Evolutionary conservation across 2,329 filamentous ascomycete genomes (phyloP), one percentile per base, ranked within the genome.

Genomic region (Neofusicoccum parvum): DNA sequence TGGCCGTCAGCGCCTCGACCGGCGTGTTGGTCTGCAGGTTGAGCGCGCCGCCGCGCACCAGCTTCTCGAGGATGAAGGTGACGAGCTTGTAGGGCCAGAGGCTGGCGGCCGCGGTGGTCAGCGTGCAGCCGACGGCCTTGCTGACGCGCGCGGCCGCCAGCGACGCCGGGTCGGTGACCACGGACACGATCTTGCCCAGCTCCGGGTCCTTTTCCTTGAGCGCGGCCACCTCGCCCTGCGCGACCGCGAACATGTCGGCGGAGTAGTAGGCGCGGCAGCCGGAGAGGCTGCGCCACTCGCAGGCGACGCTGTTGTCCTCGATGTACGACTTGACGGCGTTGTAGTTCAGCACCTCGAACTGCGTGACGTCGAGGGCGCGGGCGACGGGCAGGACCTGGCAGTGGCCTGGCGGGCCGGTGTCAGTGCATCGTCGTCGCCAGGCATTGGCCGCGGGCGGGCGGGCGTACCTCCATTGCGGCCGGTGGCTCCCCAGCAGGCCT

Each of bases 1-100:
- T 71, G n/a, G 76, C 75, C 17, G 74, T 68, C 48, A 66, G 54
- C n/a, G 41, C 59, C 3, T 73, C 72, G 1, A 88, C 90, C 0
- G 90, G 86, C 15, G 91, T 94, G 66, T 85, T 87, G 5, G 90
- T 93, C 76, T 94, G 91, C 32, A 94, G 81, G 71, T 93, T 93
- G 72, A 93, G 87, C 10, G 72, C 74, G 2, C 74, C 77, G 1
- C 76, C 75, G 17, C 81, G 77, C 7, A 85, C 71, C 0, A 92
- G 82, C 9, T 80, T 76, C 73, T 91, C 87, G 0, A 96, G 79
- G 0, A 94, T 82, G 77, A 88, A 90, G 1, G 87, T 81, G 1
- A 96, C 88, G 17, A 96, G 85, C 78, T 95, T 96, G 77, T 96
- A 96, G 0, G 92, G 92, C 90, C 90, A 94, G 51, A 92, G 74